These are phyloP conservation scores for Colletotrichum sp. DNA, from an alignment of 2,329 filamentous ascomycete genomes.

Conservation along the genomic window DNA sequence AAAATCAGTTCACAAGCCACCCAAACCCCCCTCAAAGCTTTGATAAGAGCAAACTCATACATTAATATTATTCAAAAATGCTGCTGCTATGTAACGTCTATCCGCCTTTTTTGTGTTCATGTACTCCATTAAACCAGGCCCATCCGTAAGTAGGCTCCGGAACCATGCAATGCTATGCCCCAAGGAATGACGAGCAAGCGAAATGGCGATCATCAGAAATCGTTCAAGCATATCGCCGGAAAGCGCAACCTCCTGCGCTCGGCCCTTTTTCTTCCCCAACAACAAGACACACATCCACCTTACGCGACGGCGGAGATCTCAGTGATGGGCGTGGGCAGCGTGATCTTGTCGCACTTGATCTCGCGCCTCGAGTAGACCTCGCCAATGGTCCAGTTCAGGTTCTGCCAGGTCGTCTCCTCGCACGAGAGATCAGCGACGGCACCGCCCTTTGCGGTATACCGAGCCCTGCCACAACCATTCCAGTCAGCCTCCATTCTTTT, in stretches of 20 bases:
- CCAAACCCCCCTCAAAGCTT: neutral
- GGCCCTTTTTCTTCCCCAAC: neutral
- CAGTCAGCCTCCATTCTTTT: neutral
- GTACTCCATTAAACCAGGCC: neutral
- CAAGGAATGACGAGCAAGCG: neutral
- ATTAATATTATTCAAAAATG: neutral
- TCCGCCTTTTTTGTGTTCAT: neutral
- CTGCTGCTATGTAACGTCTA: neutral
- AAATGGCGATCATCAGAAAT: neutral
- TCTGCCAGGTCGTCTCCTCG: constrained; percentile 29
- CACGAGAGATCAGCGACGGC: constrained; percentile 32
- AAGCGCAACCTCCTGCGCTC: neutral
- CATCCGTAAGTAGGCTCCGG: neutral
- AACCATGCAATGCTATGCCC: neutral
- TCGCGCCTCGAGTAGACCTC: constrained; percentile 34
- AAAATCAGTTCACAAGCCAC: neutral
- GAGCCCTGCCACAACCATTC: constrained; percentile 18
- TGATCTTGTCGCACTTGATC: constrained; percentile 31
- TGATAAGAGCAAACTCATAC: neutral
- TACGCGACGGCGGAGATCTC: constrained; percentile 30
- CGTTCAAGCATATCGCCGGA: neutral
- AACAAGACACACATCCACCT: neutral
- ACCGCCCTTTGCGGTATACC: constrained; percentile 31
- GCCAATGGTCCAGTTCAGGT: constrained; percentile 34
- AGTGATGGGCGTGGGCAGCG: constrained; percentile 27